Evolutionary conservation across 2,329 filamentous ascomycete genomes (phyloP).

Genomic region (Graphilbum sp.): DNA sequence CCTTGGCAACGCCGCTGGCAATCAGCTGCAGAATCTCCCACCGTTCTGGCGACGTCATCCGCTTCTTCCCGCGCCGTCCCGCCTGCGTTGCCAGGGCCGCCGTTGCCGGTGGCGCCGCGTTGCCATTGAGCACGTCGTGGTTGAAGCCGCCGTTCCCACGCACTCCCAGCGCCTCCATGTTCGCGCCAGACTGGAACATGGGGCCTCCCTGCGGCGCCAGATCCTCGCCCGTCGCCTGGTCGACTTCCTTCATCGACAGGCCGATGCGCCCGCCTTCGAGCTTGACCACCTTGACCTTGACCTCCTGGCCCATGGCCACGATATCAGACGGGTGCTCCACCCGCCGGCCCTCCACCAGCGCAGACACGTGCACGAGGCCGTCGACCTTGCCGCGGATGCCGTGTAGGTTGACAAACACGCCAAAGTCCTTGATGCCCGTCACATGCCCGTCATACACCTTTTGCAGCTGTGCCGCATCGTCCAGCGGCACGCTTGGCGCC

Average conservation of each 20-base stretch:
- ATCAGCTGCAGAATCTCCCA: slow-evolving; percentile 98
- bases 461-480: slow-evolving; percentile 63
- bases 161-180: slow-evolving; percentile 62
- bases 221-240: slow-evolving; percentile 76
- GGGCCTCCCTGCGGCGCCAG: slow-evolving; percentile 54
- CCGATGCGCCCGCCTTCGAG: slow-evolving; percentile 71
- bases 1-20: slow-evolving; percentile 83
- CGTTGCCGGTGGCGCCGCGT: too few species aligned
- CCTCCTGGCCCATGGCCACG: slow-evolving; percentile 59
- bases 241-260: slow-evolving; percentile 93
- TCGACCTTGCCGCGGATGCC: slow-evolving; percentile 80
- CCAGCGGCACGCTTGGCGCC: slow-evolving; percentile 31
- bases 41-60: slow-evolving; percentile 88
- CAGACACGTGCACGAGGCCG: slow-evolving; percentile 85
- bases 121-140: slow-evolving; percentile 3
- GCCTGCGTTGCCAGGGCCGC: slow-evolving; percentile 20
- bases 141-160: slow-evolving; percentile 38
- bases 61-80: slow-evolving; percentile 51
- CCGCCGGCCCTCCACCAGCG: slow-evolving; percentile 66
- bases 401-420: slow-evolving; percentile 83
- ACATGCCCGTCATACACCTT: slow-evolving; percentile 87
- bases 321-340: slow-evolving; percentile 88
- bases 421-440: slow-evolving; percentile 88
- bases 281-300: slow-evolving; percentile 86
- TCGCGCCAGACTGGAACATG: slow-evolving; percentile 75